Percentiles rank a stretch among this genome's conserved stretches.
These are phyloP conservation scores for Pestalotiopsis fici DNA, from an alignment of 2,329 filamentous ascomycete genomes.

Conservation along the genomic window DNA sequence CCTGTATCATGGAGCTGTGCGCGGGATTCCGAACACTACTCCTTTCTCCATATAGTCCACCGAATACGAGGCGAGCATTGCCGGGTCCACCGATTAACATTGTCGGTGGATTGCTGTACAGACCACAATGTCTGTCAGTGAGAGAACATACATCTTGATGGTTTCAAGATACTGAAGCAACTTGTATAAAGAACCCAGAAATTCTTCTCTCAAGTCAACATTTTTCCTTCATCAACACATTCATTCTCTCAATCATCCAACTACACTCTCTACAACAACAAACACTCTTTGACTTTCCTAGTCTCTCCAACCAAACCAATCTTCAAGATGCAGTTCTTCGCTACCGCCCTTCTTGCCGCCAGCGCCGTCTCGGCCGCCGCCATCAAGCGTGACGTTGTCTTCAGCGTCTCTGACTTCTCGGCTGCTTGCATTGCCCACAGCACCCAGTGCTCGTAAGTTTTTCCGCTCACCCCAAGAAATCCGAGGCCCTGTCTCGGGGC, in stretches of 20 bases:
- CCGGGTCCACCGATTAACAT: not conserved
- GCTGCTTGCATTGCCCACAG: conserved; percentile 29
- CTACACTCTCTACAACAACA: not conserved
- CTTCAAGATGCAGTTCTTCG: conserved; percentile 27
- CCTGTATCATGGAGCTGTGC: not conserved
- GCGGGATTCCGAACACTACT: not conserved
- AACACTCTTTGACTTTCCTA: not conserved
- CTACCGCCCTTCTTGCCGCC: conserved; percentile 20
- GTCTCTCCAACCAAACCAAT: conserved; percentile 1
- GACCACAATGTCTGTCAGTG: not conserved
- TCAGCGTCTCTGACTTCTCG: conserved; percentile 25
- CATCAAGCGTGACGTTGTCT: conserved; percentile 14
- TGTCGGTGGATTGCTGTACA: not conserved
- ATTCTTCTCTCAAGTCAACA: not conserved
- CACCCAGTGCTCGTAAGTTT: conserved; percentile 25
- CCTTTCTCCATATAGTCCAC: not conserved
- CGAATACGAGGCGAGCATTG: not conserved
- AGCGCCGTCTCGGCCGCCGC: conserved; percentile 19
- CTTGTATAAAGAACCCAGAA: not conserved
- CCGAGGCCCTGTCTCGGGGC: too few species aligned
- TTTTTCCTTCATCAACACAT: not conserved
- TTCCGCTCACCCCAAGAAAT: not conserved
- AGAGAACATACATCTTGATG: not conserved
- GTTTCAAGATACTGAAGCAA: not conserved
- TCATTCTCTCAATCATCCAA: not conserved